Base-by-base conservation (phyloP, 2,329 filamentous ascomycete genomes). In the Sphaerostilbella broomeana region DNA sequence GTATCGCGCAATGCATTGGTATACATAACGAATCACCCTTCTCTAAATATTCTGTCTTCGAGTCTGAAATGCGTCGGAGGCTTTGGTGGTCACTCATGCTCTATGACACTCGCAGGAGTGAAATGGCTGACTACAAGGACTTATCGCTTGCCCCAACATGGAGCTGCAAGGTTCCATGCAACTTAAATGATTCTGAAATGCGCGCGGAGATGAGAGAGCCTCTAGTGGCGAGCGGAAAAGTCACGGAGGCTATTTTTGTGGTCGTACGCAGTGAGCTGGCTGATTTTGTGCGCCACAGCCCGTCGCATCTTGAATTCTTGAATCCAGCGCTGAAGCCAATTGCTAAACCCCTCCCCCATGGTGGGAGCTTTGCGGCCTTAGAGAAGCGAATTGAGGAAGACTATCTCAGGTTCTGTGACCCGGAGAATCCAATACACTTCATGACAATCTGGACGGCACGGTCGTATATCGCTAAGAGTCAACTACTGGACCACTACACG, bases 21-120 rank as follows among this genome's bases (percentile, higher is more conserved):
- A 60, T 80, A 5, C 66, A 79, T 35, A 63, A 50, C 37, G 76
- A 81, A 27, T 7, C 25, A 10, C 12, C 6, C 50, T 27, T 27
- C 6, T 11, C 25, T 6, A 27, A 27, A 13, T 7, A 6, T 10
- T 49, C 62, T 0, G 37, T 49, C 6, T 68, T 73, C 10, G 76
- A 81, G 48, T 69, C 67, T 2, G 77, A 82, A 55, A 68, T 80
- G 62, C 69, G 76, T 10, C 69, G 77, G 20, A 61, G 77, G 22
- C 63, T 81, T 0, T 81, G 77, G 77, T 81, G 77, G 77, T 64
- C 73, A 0, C 56, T 83, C 1, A 56, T 73, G 0, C 53, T 73
- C 3, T 74, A 79, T 40, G 79, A 83, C 48, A 55, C 58, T 31
- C 74, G 78, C 12, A 65, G 77, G 10, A 58, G 69, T 46, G 75